Evolutionary conservation across 192 early-diverging fungal species (phyloP).

Genomic region (Podila epicladia): DNA sequence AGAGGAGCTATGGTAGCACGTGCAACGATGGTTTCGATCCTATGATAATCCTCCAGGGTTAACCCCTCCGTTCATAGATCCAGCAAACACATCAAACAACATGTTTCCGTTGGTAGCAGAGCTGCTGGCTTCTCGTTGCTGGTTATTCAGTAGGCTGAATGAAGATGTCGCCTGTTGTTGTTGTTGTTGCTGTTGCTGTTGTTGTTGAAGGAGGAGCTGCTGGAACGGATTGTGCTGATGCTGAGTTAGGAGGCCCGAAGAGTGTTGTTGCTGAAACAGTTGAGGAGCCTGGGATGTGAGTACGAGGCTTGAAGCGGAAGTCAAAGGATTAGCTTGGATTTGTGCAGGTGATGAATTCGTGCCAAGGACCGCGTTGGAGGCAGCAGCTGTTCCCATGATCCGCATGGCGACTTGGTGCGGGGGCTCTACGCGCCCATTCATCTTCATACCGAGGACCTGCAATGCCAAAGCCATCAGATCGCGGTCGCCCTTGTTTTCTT

Average conservation of each 20-base stretch:
- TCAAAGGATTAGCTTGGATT: background rate
- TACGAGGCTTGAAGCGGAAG: background rate
- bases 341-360: background rate
- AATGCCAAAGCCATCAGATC: conserved; percentile 81
- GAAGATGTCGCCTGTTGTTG: too few species aligned
- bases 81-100: too few species aligned
- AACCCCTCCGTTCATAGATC: too few species aligned
- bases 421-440: conserved; percentile 67
- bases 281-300: background rate
- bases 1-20: too few species aligned
- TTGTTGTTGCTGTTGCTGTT: background rate
- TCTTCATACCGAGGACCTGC: conserved; percentile 77
- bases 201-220: background rate
- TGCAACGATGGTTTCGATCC: too few species aligned
- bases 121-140: too few species aligned
- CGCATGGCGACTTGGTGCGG: conserved; percentile 68
- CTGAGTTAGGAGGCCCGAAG: background rate
- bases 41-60: too few species aligned
- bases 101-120: too few species aligned
- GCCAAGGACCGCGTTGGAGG: background rate
- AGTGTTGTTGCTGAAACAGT: conserved; percentile 29
- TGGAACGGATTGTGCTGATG: background rate
- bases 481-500: conserved; percentile 71
- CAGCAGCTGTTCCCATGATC: conserved; percentile 53
- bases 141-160: too few species aligned